Evolutionary conservation across 352 stramenopile genomes (phyloP).

Genomic region (Phytophthora fragariae): DNA sequence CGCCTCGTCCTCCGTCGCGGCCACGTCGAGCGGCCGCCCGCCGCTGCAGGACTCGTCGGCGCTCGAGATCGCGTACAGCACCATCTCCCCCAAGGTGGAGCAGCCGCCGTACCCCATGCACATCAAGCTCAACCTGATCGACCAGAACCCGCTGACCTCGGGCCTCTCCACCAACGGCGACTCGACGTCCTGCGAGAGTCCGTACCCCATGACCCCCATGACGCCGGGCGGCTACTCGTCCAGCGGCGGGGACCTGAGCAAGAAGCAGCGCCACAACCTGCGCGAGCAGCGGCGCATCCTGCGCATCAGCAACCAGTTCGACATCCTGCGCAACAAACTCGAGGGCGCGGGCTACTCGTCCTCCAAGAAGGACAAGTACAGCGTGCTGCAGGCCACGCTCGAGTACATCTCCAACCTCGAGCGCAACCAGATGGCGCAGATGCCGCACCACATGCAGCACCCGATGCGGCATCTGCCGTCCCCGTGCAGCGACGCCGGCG

Average conservation of each 20-base stretch:
- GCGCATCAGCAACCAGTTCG: conserved; percentile 87
- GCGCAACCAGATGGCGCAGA: conserved; percentile 57
- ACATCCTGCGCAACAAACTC: conserved; percentile 81
- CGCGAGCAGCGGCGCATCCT: conserved; percentile 83
- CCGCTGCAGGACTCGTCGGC: conserved; percentile 42
- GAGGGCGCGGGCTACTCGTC: conserved; percentile 74
- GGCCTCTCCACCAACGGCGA: conserved; percentile 61
- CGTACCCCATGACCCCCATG: conserved; percentile 67
- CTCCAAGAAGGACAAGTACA: conserved; percentile 90
- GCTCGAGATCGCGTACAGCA: conserved; percentile 84
- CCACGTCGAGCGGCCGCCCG: conserved; percentile 26
- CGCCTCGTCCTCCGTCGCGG: conserved; percentile 5
- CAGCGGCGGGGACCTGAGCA: conserved; percentile 66
- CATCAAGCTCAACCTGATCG: conserved; percentile 87
- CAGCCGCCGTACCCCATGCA: conserved; percentile 66
- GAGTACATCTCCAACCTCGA: conserved; percentile 86
- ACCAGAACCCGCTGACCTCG: conserved; percentile 66
- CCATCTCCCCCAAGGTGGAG: conserved; percentile 81
- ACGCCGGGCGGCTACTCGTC: conserved; percentile 59
- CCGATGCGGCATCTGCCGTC: conserved; percentile 41
- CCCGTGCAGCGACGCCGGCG: conserved; percentile 32
- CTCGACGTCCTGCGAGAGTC: conserved; percentile 74
- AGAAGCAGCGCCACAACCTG: conserved; percentile 89
- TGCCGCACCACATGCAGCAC: conserved; percentile 40
- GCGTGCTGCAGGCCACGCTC: conserved; percentile 82